Percentiles rank a stretch among this genome's conserved stretches.
These are phyloP conservation scores for Daldinia vernicosa DNA, from an alignment of 495 filamentous ascomycete genomes.

Conservation along the genomic window DNA sequence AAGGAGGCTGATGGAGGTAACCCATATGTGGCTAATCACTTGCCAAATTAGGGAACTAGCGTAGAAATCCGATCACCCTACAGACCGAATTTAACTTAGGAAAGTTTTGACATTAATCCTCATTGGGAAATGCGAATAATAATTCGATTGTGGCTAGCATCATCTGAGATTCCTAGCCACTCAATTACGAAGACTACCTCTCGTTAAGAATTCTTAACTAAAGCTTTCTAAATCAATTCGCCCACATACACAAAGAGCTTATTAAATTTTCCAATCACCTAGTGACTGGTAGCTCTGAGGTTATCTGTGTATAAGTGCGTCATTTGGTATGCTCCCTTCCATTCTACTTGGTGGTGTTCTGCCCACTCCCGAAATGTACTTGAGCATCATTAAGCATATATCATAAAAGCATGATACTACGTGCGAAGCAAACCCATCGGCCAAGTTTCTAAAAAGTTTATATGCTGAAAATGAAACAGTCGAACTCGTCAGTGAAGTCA, in stretches of 20 bases:
- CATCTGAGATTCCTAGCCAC: constrained; percentile 28
- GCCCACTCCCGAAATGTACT: neutral
- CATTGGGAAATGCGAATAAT: too few relatives aligned
- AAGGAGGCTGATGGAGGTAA: constrained; percentile 32
- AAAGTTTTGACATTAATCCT: too few relatives aligned
- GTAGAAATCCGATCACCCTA: too few relatives aligned
- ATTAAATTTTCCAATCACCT: constrained; percentile 15
- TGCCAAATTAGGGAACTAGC: constrained; percentile 1
- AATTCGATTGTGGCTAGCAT: constrained; percentile 17
- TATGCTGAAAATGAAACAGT: constrained; percentile 11
- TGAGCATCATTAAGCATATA: neutral
- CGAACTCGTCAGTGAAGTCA: constrained; percentile 2
- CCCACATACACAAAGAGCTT: constrained; percentile 1
- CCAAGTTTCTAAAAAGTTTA: neutral
- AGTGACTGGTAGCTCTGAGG: constrained; percentile 13
- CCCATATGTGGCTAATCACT: neutral
- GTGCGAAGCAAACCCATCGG: neutral
- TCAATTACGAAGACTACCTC: constrained; percentile 17
- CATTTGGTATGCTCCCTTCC: neutral
- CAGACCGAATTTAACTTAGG: too few relatives aligned
- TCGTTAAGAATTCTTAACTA: neutral
- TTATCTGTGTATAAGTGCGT: neutral
- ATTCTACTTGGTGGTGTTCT: neutral
- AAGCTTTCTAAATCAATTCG: neutral
- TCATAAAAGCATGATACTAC: constrained; percentile 2